Evolutionary conservation across 2,329 filamentous ascomycete species (phyloP), one percentile per base, ranked within the genome.

Genomic region (Stromatinia cepivora): DNA sequence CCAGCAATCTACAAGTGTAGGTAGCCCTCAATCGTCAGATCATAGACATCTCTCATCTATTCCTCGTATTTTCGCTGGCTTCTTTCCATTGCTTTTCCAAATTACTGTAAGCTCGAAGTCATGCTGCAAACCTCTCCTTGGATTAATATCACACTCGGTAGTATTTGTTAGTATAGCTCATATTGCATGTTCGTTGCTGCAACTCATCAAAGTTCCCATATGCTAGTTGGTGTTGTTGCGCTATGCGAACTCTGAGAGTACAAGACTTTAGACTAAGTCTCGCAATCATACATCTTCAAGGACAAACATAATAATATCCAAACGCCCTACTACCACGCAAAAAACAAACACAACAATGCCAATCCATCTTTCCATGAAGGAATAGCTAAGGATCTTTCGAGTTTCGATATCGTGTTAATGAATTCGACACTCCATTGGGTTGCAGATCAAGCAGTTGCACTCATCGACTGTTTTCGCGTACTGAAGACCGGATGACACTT

Each of bases 351-450:
- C 31, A 6, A 11, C 13, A 52, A 34, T 4, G 13, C 71, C 0
- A 61, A 71, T 48, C 13, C 66, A 9, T 66, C 69, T 20, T 72
- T 72, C 20, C 36, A 67, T 5, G 63, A 54, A 9, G 63, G 71
- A 15, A 42, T 20, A 17, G 66, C 71, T 6, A 69, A 72, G 25
- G 50, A 72, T 36, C 65, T 72, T 25, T 67, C 63, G 34, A 72
- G 62, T 39, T 67, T 72, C 31, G 69, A 72, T 59, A 53, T 62
- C 4, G 50, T 71, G 15, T 69, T 70, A 46, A 54, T 72, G 53
- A 72, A 69, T n/a, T 69, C 66, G 3, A 72, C 66, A 4, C 69
- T 72, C 15, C 69, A 72, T 36, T 71, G 69, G 69, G 67, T 71
- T 5, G 10, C 56, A 11, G 69, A 69, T 42, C 71, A 71, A 28